phyloP scores from a whole-genome alignment of 768 basidiomycete genomes.

The Chlorophyllum brunneum region DNA sequence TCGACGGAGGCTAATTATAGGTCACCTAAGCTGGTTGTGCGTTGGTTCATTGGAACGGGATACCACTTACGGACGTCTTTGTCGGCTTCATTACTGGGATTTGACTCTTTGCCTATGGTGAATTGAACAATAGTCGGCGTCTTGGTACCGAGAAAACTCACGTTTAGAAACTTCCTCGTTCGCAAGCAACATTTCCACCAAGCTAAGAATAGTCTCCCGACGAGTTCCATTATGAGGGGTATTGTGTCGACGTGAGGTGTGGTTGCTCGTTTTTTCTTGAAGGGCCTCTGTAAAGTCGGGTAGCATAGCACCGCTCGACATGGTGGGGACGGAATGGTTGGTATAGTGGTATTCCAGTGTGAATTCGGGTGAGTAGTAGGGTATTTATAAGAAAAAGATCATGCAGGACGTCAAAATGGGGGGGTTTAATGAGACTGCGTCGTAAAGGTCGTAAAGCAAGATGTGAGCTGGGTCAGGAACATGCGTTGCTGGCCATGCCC shows the following conservation, averaged over 20 bases:
- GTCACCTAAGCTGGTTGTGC: background rate
- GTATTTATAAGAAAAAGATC: conserved; percentile 1
- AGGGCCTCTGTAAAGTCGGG: conserved; percentile 11
- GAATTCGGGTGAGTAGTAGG: background rate
- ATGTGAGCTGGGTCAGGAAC: conserved; percentile 1
- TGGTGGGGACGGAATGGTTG: background rate
- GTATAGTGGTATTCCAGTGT: too few relatives aligned
- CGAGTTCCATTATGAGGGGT: conserved; percentile 20
- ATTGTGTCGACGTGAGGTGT: background rate
- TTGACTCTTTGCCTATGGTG: conserved; percentile 30
- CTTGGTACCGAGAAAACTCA: conserved; percentile 17
- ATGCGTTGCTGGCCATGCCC: background rate
- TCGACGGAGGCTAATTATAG: conserved; percentile 51
- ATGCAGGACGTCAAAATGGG: background rate
- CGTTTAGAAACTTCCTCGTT: conserved; percentile 27
- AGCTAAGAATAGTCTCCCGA: conserved; percentile 44
- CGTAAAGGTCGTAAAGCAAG: background rate
- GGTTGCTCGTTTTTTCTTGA: conserved; percentile 1
- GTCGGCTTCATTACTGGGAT: conserved; percentile 58
- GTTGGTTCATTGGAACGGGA: background rate
- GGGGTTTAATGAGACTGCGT: background rate
- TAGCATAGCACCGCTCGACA: conserved; percentile 10
- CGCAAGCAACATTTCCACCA: conserved; percentile 48
- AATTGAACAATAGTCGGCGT: background rate
- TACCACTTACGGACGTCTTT: conserved; percentile 58